phyloP scores from a whole-genome alignment of 768 basidiomycete genomes.

The Tulasnella sp. region DNA sequence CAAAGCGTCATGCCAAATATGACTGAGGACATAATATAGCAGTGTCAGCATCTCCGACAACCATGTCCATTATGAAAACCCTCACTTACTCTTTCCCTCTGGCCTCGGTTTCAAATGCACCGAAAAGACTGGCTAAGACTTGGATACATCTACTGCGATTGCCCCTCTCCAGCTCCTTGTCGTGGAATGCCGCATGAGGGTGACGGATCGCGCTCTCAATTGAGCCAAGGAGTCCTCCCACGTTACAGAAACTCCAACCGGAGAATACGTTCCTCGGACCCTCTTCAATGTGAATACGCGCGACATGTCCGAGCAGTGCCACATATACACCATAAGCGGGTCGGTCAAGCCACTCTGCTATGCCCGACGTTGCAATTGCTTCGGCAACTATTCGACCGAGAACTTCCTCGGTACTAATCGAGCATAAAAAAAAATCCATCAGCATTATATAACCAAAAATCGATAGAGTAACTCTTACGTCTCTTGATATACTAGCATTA shows the following conservation, averaged over 20 bases:
- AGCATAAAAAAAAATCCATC: not conserved
- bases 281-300: not conserved
- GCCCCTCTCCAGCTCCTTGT: not conserved
- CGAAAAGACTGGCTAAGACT: not conserved
- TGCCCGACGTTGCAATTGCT: not conserved
- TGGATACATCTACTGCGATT: not conserved
- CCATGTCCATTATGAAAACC: not conserved
- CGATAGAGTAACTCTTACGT: not conserved
- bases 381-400: not conserved
- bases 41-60: not conserved
- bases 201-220: not conserved
- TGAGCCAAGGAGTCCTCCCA: not conserved
- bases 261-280: not conserved
- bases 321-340: not conserved
- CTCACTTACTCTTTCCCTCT: not conserved
- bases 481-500: not conserved
- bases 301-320: not conserved
- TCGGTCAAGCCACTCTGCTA: not conserved
- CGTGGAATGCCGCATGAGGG: not conserved
- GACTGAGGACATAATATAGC: not conserved
- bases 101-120: not conserved
- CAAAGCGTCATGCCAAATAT: not conserved
- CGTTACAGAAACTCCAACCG: not conserved
- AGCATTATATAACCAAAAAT: too few species aligned
- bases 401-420: not conserved